Evolutionary conservation across 345 rosid species (phyloP), one percentile per base, ranked within the genome.

Genomic region (Eutrema japonicum): DNA sequence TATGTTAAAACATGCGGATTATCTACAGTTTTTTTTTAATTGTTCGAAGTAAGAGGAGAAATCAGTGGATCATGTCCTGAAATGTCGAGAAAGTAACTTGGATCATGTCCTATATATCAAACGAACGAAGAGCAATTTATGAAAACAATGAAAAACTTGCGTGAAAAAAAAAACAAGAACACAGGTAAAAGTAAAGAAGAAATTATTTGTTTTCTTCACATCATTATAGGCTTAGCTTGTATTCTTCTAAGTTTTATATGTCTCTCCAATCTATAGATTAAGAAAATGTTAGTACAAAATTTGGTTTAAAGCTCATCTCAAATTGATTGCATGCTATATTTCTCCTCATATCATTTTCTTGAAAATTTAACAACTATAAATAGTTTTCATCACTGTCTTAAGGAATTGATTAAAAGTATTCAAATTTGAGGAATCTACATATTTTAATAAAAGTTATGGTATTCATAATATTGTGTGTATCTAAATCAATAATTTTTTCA

Each of bases 61-160:
- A 5, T 37, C 49, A 71, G 52, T 60, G 41, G 61, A 50, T 71
- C 57, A 60, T 30, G 43, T 68, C 68, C 75, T 38, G 26, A 51
- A 29, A 1, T 51, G 13, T 61, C 52, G 75, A 42, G 52, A 6
- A 22, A 38, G 59, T 71, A 29, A 71, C 43, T 47, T 32, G 35
- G 26, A 42, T 33, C 22, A 18, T 18, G 22, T 18, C 22, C 4
- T 40, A 29, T 42, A 14, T 33, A 32, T 55, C 26, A 41, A 41
- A 42, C 35, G 35, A 60, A 11, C 50, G 37, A 26, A 41, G 30
- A 26, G 53, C 32, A 16, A 32, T 9, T 8, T 22, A 13, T 11
- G 37, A 41, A 61, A 8, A 47, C 42, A 33, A 16, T 33, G 30
- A 33, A 47, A 64, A 7, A 18, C 5, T 22, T 22, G 26, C 26